Base-by-base conservation (phyloP, 495 filamentous ascomycete genomes). In the Entonaema liquescens region DNA sequence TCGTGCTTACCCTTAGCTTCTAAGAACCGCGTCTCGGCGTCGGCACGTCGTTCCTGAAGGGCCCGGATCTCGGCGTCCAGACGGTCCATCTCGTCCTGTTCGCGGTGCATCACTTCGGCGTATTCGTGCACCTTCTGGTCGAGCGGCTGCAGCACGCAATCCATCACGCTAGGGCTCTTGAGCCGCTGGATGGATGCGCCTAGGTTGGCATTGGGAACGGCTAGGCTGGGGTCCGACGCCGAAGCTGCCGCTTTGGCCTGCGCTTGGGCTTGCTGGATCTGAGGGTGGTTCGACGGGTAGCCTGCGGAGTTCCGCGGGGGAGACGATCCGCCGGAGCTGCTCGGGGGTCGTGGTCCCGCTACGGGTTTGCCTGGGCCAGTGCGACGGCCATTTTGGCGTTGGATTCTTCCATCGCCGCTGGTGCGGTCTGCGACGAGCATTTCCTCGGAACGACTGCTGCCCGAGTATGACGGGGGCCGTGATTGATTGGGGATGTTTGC, bases 1-100 rank as follows among this genome's bases (percentile, higher is more conserved):
- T 78, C 76, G 47, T 78, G 73, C 57, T 78, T 78, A 54, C 68
- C 52, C 58, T 74, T 78, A 50, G 74, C 76, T 9, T 78, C 76
- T n/a, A 70, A 59, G 65, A 68, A 78, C 9, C 74, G 74, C 5
- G 50, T 62, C 68, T 76, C 76, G 3, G 76, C 65, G 6, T 78
- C 73, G 3, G 68, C 62, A 5, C 76, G 76, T 0, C 73, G 73
- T n/a, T 71, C 73, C 36, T 78, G 73, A 1, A 78, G 56, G 2
- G 62, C 29, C 3, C 71, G 74, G 5, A 78, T 42, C 53, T 78
- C 76, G 0, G 72, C 76, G 36, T 78, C 76, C 2, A 78, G 71
- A 0, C 25, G 68, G 29, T 70, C 74, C 68, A 78, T 71, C 71
- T 78, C 71, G 8, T 76, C 74, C 35, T 72, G 74, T 58, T 74